These are phyloP conservation scores for Oligophagozyma castellii DNA, from an alignment of 1,139 yeast genomes.

Conservation along the genomic window DNA sequence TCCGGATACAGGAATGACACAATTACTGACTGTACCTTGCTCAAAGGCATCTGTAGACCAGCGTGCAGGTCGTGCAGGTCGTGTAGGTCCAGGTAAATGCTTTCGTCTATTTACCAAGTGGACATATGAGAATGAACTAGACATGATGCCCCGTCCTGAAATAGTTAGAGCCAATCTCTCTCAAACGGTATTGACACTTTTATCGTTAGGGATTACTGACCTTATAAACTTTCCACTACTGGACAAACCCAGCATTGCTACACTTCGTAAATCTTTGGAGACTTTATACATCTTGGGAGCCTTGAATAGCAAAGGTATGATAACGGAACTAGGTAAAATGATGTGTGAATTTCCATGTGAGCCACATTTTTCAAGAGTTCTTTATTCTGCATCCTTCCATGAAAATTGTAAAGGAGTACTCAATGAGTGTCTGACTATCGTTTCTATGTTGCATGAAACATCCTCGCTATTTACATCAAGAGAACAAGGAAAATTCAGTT, in stretches of 20 bases:
- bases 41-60: slow-evolving; percentile 95
- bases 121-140: slow-evolving; percentile 69
- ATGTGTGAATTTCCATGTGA: slow-evolving; percentile 93
- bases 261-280: slow-evolving; percentile 67
- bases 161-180: slow-evolving; percentile 71
- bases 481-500: slow-evolving; percentile 9
- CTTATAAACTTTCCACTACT: slow-evolving; percentile 73
- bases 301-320: slow-evolving; percentile 58
- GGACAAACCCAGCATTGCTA: slow-evolving; percentile 68
- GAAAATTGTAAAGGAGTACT: slow-evolving; percentile 36
- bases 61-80: slow-evolving; percentile 94
- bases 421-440: slow-evolving; percentile 52
- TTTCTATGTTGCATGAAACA: slow-evolving; percentile 77
- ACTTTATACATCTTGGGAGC: slow-evolving; percentile 80
- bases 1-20: slow-evolving; percentile 79
- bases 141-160: slow-evolving; percentile 75
- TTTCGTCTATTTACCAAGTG: slow-evolving; percentile 79
- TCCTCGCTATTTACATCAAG: slow-evolving; percentile 30
- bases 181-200: slow-evolving; percentile 55
- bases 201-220: slow-evolving; percentile 75
- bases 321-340: slow-evolving; percentile 66
- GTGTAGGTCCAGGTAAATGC: slow-evolving; percentile 94
- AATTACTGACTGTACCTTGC: slow-evolving; percentile 71
- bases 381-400: slow-evolving; percentile 44
- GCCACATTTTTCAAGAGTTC: slow-evolving; percentile 72